Evolutionary conservation across 2,329 filamentous ascomycete genomes (phyloP).

Genomic region (Penicillium sp.): DNA sequence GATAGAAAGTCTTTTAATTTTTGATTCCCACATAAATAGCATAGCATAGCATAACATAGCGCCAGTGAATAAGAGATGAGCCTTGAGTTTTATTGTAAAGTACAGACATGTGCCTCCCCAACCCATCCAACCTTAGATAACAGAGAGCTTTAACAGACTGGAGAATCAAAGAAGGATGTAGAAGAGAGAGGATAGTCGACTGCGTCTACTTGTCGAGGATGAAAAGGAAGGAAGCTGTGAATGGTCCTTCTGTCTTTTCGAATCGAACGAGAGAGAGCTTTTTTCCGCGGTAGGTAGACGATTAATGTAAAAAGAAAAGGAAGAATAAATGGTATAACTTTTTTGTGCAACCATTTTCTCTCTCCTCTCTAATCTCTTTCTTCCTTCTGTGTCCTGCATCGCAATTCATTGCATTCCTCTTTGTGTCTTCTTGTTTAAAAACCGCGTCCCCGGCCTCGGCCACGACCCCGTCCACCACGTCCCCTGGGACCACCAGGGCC

Average conservation of each 20-base stretch:
- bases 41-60: background rate
- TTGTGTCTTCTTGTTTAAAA: constrained; percentile 23
- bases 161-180: background rate
- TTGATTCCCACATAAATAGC: background rate
- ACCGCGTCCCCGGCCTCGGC: constrained; percentile 50
- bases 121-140: background rate
- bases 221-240: background rate
- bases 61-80: background rate
- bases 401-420: background rate
- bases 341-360: background rate
- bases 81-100: background rate
- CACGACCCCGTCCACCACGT: constrained; percentile 43
- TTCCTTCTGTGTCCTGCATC: background rate
- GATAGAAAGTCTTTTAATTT: too few relatives aligned
- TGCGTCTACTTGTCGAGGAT: background rate
- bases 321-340: background rate
- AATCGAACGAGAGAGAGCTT: background rate
- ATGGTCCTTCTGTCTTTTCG: background rate
- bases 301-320: background rate
- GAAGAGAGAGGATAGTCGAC: background rate
- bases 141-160: background rate
- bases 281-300: background rate
- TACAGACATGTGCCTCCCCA: background rate
- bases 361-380: background rate
- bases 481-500: constrained; percentile 32